Percentiles rank a stretch among this genome's conserved stretches.
Conservation (phyloP, 306 rosid species). For the Rubus parviflorus region DNA sequence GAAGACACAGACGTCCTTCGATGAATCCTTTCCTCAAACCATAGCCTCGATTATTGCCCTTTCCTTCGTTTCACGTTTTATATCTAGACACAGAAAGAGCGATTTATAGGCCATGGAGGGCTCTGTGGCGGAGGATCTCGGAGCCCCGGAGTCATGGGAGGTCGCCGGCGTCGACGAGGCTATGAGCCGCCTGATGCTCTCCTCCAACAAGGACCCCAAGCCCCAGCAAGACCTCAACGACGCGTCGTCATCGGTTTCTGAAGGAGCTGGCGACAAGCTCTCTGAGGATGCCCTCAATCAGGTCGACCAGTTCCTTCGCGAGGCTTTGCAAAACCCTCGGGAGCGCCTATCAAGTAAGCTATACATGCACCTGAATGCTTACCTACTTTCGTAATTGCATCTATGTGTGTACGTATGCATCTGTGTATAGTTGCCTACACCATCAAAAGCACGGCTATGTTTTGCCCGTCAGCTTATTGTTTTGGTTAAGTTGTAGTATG, state of each 20-base stretch:
- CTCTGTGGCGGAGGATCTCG: slow-evolving; percentile 81
- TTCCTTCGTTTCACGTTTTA: not conserved
- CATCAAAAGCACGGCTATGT: no score
- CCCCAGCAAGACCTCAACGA: slow-evolving; percentile 18
- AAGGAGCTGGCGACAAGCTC: slow-evolving; percentile 31
- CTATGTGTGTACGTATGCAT: no score
- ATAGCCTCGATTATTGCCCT: slow-evolving; percentile 24
- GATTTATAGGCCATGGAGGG: slow-evolving; percentile 64
- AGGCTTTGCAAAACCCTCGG: slow-evolving; percentile 93
- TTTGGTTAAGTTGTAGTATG: not conserved
- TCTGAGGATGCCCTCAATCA: slow-evolving; percentile 60
- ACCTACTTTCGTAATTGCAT: no score
- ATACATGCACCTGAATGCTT: not conserved
- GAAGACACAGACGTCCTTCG: slow-evolving; percentile 15
- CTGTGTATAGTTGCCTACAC: no score
- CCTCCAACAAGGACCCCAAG: slow-evolving; percentile 46
- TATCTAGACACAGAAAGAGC: slow-evolving; percentile 2
- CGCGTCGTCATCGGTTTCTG: slow-evolving; percentile 26
- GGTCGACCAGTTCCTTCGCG: slow-evolving; percentile 92
- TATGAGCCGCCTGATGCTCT: slow-evolving; percentile 69
- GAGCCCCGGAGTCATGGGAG: slow-evolving; percentile 99
- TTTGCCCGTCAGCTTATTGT: not conserved
- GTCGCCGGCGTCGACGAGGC: slow-evolving; percentile 82
- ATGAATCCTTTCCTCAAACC: slow-evolving; percentile 33
- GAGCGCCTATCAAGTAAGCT: slow-evolving; percentile 84